phyloP scores from a whole-genome alignment of 768 basidiomycete genomes.

The Trametes coccinea region DNA sequence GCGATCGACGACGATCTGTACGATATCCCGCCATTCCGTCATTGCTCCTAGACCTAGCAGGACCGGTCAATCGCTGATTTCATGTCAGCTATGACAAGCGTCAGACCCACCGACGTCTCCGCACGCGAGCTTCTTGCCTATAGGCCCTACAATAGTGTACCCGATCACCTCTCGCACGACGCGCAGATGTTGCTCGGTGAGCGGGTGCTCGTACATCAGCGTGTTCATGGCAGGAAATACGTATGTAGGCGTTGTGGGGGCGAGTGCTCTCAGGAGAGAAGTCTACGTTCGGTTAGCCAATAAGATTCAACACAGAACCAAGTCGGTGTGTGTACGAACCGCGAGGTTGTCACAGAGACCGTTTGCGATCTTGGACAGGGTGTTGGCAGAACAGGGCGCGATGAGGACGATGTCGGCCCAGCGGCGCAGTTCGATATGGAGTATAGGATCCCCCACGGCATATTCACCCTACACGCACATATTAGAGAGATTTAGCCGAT shows the following conservation, averaged over 20 bases:
- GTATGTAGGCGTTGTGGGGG: slow-evolving; percentile 83
- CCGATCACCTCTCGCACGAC: slow-evolving; percentile 71
- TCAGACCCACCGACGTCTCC: slow-evolving; percentile 73
- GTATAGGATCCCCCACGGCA: slow-evolving; percentile 84
- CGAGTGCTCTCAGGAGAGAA: slow-evolving; percentile 80
- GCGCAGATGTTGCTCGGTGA: slow-evolving; percentile 82
- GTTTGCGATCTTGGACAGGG: slow-evolving; percentile 87
- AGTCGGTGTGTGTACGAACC: slow-evolving; percentile 38
- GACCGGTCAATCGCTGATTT: not conserved
- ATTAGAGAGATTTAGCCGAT: not conserved
- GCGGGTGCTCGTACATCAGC: slow-evolving; percentile 92
- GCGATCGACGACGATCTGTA: slow-evolving; percentile 62
- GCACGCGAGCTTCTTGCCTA: slow-evolving; percentile 86
- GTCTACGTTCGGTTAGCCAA: slow-evolving; percentile 43
- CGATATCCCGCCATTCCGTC: slow-evolving; percentile 94
- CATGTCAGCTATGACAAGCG: slow-evolving; percentile 28
- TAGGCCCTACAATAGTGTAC: slow-evolving; percentile 84
- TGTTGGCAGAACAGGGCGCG: slow-evolving; percentile 97
- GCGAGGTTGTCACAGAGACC: slow-evolving; percentile 90
- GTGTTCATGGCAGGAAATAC: slow-evolving; percentile 99
- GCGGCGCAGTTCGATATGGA: slow-evolving; percentile 90
- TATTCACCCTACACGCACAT: slow-evolving; percentile 54
- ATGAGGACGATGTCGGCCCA: slow-evolving; percentile 97
- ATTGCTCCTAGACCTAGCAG: slow-evolving; percentile 83
- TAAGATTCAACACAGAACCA: not conserved